phyloP scores from a whole-genome alignment of 805 yeast species.

The Teunomyces kruisii region DNA sequence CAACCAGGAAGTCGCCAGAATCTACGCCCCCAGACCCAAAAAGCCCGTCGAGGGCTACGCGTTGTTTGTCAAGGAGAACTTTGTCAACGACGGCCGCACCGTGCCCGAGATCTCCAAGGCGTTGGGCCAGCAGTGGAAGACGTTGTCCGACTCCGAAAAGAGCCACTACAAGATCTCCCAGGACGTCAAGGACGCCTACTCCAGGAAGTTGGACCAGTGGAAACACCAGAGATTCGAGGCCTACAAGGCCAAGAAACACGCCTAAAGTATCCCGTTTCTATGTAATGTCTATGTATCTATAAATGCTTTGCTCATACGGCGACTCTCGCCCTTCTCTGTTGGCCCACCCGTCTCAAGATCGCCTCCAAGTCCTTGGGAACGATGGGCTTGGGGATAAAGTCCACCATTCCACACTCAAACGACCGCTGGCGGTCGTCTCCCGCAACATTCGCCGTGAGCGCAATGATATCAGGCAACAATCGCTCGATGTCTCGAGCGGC shows the following conservation, averaged over 20 bases:
- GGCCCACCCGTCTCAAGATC: slow-evolving; percentile 24
- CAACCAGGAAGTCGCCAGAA: slow-evolving; percentile 22
- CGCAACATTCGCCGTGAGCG: slow-evolving; percentile 54
- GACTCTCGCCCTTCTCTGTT: neutral
- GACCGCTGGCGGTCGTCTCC: slow-evolving; percentile 52
- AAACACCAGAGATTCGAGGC: slow-evolving; percentile 24
- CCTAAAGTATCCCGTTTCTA: neutral
- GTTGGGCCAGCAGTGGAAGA: slow-evolving; percentile 30
- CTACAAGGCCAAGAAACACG: slow-evolving; percentile 7
- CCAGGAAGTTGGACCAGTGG: slow-evolving; percentile 29
- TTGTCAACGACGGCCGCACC: slow-evolving; percentile 19
- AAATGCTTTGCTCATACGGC: neutral
- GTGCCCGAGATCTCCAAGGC: slow-evolving; percentile 26
- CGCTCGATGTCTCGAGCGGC: slow-evolving; percentile 14
- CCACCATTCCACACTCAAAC: slow-evolving; percentile 50
- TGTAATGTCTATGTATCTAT: neutral
- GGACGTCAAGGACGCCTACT: slow-evolving; percentile 19
- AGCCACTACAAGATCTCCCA: slow-evolving; percentile 18
- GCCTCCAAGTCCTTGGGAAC: slow-evolving; percentile 44
- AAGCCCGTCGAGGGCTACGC: slow-evolving; percentile 32
- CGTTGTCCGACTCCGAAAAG: slow-evolving; percentile 29
- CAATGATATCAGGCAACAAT: slow-evolving; percentile 40
- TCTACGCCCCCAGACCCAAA: slow-evolving; percentile 35
- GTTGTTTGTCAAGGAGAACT: slow-evolving; percentile 27
- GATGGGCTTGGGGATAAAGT: slow-evolving; percentile 53